phyloP scores from a whole-genome alignment of 2,329 filamentous ascomycete species.

The Fonsecaea pugnacius region DNA sequence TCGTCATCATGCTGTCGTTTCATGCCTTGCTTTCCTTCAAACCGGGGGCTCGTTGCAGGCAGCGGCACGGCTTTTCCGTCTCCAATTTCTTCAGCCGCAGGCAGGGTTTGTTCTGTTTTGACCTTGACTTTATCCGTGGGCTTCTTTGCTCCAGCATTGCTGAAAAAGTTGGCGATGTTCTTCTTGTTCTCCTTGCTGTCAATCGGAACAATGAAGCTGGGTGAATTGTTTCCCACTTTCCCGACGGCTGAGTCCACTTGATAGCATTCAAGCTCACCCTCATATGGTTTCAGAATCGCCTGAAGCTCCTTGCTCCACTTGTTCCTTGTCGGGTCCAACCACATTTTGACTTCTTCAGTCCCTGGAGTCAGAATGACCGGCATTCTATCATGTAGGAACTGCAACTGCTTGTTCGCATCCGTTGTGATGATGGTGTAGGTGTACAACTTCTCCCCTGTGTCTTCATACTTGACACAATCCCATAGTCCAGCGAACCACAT shows the following conservation, averaged over 20 bases:
- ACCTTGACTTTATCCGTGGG: conserved; percentile 30
- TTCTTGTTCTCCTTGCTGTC: conserved; percentile 85
- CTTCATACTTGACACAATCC: conserved; percentile 84
- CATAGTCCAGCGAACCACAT: conserved; percentile 92
- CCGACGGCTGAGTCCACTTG: conserved; percentile 86
- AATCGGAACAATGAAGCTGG: conserved; percentile 79
- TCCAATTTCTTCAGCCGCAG: conserved; percentile 51
- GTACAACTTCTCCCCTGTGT: conserved; percentile 72
- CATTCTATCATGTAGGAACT: conserved; percentile 93
- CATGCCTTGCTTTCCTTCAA: conserved; percentile 37
- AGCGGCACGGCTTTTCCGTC: conserved; percentile 59
- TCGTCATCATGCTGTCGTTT: conserved; percentile 37
- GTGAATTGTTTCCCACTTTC: conserved; percentile 90
- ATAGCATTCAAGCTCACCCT: conserved; percentile 80
- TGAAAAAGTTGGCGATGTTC: conserved; percentile 94
- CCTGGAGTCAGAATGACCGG: conserved; percentile 84
- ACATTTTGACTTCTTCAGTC: conserved; percentile 69
- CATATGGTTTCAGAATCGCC: conserved; percentile 74
- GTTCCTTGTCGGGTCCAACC: conserved; percentile 74
- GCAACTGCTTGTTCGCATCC: conserved; percentile 77
- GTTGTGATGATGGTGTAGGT: conserved; percentile 96
- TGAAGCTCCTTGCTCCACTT: conserved; percentile 83
- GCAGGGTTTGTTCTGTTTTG: conserved; percentile 48
- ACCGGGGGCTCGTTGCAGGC: conserved; percentile 44
- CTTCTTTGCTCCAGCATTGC: conserved; percentile 48